phyloP scores from a whole-genome alignment of 306 rosid species.

The Fragaria nilgerrensis region DNA sequence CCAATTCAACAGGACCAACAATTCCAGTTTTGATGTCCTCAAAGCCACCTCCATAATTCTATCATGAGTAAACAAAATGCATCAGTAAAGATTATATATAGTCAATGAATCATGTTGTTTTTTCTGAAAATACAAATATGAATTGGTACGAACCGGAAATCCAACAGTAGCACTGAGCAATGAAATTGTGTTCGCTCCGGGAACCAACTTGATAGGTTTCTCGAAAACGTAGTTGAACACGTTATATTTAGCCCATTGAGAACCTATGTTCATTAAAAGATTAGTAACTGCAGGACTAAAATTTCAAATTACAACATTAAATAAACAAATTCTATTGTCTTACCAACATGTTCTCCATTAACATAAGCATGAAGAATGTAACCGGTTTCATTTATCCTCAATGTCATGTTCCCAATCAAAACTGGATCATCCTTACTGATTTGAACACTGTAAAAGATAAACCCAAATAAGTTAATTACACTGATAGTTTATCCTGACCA shows the following conservation, averaged over 20 bases:
- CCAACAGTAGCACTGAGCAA: slow-evolving; percentile 52
- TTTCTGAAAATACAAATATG: no score
- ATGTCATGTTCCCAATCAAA: slow-evolving; percentile 37
- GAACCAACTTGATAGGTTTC: slow-evolving; percentile 30
- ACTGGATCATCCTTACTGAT: slow-evolving; percentile 38
- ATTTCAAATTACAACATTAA: no score
- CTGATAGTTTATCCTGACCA: neutral
- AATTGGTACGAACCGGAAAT: slow-evolving; percentile 8
- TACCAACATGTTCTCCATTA: slow-evolving; percentile 42
- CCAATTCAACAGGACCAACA: slow-evolving; percentile 36
- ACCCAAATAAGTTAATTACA: neutral
- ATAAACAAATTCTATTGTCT: no score
- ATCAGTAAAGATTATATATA: no score
- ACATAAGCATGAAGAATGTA: slow-evolving; percentile 43
- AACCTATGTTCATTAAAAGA: slow-evolving; percentile 19
- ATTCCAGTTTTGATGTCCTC: slow-evolving; percentile 43
- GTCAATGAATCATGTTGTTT: no score
- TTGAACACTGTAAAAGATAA: slow-evolving; percentile 24
- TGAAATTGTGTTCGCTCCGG: slow-evolving; percentile 41
- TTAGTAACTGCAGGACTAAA: no score
- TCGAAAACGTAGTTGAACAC: slow-evolving; percentile 33
- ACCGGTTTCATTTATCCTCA: slow-evolving; percentile 45
- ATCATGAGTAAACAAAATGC: no score
- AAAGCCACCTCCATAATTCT: slow-evolving; percentile 38
- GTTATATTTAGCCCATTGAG: slow-evolving; percentile 42